phyloP scores from a whole-genome alignment of 306 rosid species.

The Quillaja saponaria region DNA sequence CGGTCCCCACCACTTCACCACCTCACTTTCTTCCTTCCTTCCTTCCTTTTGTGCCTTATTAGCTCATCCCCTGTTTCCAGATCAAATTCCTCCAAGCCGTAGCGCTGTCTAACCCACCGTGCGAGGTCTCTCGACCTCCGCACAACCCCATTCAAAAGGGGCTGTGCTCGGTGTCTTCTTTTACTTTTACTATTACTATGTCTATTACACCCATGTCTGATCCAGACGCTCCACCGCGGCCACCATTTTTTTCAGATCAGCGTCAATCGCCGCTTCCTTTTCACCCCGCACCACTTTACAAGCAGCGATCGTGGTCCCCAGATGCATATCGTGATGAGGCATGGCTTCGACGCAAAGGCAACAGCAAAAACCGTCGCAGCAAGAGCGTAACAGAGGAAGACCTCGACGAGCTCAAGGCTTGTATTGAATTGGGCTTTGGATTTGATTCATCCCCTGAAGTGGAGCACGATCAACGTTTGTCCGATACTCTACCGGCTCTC shows the following conservation, averaged over 20 bases:
- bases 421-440: conserved; percentile 86
- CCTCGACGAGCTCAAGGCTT: conserved; percentile 84
- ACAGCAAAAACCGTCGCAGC: conserved; percentile 63
- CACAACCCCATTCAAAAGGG: conserved; percentile 43
- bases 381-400: conserved; percentile 88
- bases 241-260: background rate
- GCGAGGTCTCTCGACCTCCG: conserved; percentile 92
- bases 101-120: conserved; percentile 46
- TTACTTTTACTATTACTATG: no score
- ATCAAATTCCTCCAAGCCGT: conserved; percentile 38
- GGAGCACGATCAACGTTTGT: conserved; percentile 52
- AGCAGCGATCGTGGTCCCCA: conserved; percentile 94
- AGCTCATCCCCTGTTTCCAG: background rate
- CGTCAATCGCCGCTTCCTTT: conserved; percentile 3
- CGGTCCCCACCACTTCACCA: conserved; percentile 29
- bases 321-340: conserved; percentile 77
- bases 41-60: background rate
- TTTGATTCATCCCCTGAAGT: conserved; percentile 65
- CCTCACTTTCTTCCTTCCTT: conserved; percentile 6
- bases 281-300: conserved; percentile 51
- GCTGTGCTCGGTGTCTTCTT: conserved; percentile 46
- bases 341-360: conserved; percentile 80
- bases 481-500: conserved; percentile 82
- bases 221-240: conserved; percentile 19
- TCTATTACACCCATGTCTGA: conserved; percentile 37